Base-by-base conservation (phyloP, 306 rosid species). In the Cyclanthera cordifolia region DNA sequence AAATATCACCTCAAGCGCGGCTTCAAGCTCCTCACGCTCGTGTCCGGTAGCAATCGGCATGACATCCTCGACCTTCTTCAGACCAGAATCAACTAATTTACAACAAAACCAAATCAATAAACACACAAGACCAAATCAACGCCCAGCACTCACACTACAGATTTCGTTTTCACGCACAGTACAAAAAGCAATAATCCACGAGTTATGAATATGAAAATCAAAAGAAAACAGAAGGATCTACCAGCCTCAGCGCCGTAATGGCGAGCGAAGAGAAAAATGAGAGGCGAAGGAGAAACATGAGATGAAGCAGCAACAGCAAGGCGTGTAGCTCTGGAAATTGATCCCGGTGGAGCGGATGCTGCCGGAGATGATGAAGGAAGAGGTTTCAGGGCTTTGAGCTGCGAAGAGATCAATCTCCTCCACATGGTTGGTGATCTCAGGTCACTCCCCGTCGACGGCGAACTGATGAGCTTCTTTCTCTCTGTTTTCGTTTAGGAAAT, bases 1-100 rank as follows among this genome's bases (percentile, higher is more conserved):
- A 15, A 51, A 76, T 3, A 4, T 14, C 20, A 75, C 86, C 83
- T 79, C 69, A 50, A 82, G 81, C 57, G 86, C 81, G 65, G 99
- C 96, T 59, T 82, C 87, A 77, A 88, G 79, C 86, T 94, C 97
- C 83, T 94, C 96, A 3, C 86, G 97, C 83, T 94, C 97, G 76
- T 90, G 95, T 6, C 97, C 96, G 14, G 99, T 93, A 30, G 95
- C 99, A 64, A 93, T 90, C 14, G 99, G 99, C 84, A 86, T 52
- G 76, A 90, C 75, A 74, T 88, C 91, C 79, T 90, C 96, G 55
- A 85, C 85, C 78, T 67, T 90, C 75, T 81, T 86, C 28, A 82
- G 32, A 58, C 30, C 48, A 67, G 52, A 17, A 70, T 60, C 75
- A 28, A 30, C 48, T 60, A 6, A 65, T 11, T 1, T 0, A 47